Base-by-base conservation (phyloP, 768 basidiomycete genomes). In the Hysterangium stoloniferum region DNA sequence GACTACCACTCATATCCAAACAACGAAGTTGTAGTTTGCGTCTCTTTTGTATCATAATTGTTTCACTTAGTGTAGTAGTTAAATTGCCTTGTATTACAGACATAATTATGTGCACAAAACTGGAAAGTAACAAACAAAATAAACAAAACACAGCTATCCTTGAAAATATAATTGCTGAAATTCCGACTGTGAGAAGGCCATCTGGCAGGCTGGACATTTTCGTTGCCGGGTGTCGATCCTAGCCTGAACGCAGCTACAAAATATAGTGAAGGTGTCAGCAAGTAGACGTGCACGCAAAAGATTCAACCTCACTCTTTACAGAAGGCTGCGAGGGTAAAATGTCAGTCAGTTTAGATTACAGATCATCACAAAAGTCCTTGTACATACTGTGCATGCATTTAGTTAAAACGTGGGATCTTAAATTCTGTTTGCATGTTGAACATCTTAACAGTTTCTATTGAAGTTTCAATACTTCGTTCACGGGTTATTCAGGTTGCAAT, bases 381-480 rank as follows among this genome's bases (percentile, higher is more conserved):
- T 19, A 79, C 89, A 56, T 62, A 93, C 91, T 88, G 63, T 95
- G 93, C 78, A 86, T 82, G 71, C 92, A 95, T 63, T 90, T 92
- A 29, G 80, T 84, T 54, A 95, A 76, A 33, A 91, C 78, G 4
- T 84, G 84, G 42, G 80, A 78, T 17, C 91, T 83, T 68, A 92
- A 82, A 53, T 79, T 74, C 51, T 75, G 73, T 47, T 79, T 78
- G 68, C 95, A 98, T 4, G 86, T 92, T 11, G 88, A 87, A 63
- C 95, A 98, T 62, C 87, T 82, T 28, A 97, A 75, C 34, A 96
- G 71, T 63, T 75, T 76, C 93, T 94, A 64, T 15, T 31, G 25
- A 40, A 17, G 4, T 11, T 12, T 29, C 17, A 35, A 9, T 15
- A 35, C 3, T 35, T 12, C 37, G 48, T 17, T 25, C 17, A 52